phyloP scores from a whole-genome alignment of 768 basidiomycete species.

The Tylopilus vinaceipallidus region DNA sequence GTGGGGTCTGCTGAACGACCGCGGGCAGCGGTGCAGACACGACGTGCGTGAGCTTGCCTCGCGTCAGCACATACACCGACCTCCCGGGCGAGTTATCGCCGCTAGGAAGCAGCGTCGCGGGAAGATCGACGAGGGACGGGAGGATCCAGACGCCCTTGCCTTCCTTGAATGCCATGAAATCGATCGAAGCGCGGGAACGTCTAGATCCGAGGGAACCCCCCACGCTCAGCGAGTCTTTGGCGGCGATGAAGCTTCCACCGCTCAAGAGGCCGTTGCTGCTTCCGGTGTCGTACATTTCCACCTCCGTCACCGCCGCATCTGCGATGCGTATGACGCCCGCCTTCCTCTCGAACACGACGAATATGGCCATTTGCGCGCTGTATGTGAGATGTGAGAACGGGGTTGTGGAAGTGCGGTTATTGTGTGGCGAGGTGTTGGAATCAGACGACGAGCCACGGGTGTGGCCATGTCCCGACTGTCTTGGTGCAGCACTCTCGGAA shows the following conservation, averaged over 20 bases:
- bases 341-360: slow-evolving; percentile 85
- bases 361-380: slow-evolving; percentile 74
- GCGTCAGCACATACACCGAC: slow-evolving; percentile 62
- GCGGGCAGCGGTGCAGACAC: slow-evolving; percentile 66
- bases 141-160: slow-evolving; percentile 27
- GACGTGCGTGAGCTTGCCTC: slow-evolving; percentile 67
- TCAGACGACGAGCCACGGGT: slow-evolving; percentile 42
- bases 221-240: slow-evolving; percentile 26
- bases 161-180: slow-evolving; percentile 41
- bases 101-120: slow-evolving; percentile 17
- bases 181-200: slow-evolving; percentile 44
- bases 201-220: slow-evolving; percentile 25
- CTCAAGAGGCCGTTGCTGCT: slow-evolving; percentile 6
- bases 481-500: slow-evolving; percentile 38
- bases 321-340: slow-evolving; percentile 79
- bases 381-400: slow-evolving; percentile 45
- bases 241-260: slow-evolving; percentile 21
- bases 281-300: slow-evolving; percentile 53
- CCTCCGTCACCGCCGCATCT: slow-evolving; percentile 78
- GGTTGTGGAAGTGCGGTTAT: slow-evolving; percentile 25
- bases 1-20: slow-evolving; percentile 42
- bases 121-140: slow-evolving; percentile 25
- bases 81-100: slow-evolving; percentile 27
- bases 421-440: slow-evolving; percentile 32
- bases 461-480: slow-evolving; percentile 33